Base-by-base conservation (phyloP, 345 rosid genomes). In the Luvunga scandens region DNA sequence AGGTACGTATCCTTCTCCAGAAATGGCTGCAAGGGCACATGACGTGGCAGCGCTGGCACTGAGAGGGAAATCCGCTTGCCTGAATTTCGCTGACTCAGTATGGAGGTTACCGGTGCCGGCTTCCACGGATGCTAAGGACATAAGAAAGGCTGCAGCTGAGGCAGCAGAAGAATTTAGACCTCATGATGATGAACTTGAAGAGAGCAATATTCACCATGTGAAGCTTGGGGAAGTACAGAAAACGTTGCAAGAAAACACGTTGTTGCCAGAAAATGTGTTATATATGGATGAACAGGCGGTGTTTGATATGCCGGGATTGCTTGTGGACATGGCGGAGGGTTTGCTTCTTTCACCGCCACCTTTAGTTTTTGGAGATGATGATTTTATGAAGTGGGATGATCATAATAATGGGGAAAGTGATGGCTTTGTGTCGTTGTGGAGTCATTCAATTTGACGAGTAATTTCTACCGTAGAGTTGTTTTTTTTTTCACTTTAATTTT, bases 21-120 rank as follows among this genome's bases (percentile, higher is more conserved):
- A 92, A 62, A 91, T 91, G 97, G 97, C 97, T 0, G 97, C 94
- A 0, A 81, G 92, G 63, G 97, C 97, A 0, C 97, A 92, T 59
- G 97, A 92, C 77, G 94, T 92, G 0, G 97, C 97, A 0, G 97
- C 88, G 7, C 72, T 92, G 60, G 88, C 93, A 0, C 78, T 92
- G 14, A 87, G 90, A 69, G 93, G 97, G 12, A 88, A 87, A 60
- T 79, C 88, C 9, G 92, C 90, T 12, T 91, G 94, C 84, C 89
- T 92, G 38, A 92, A 92, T 78, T 92, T 91, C 69, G 89, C 91
- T 0, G 97, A 92, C 79, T 92, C 97, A 0, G 76, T 81, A 1
- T 91, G 94, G 92, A 84, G 86, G 14, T 77, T 91, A 10, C 97
- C 92, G 0, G 68, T 79, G 36, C 93, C 97, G 3, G 84, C 73